Evolutionary conservation across 1,284 basidiomycete genomes (phyloP).

Genomic region (Malassezia nana): DNA sequence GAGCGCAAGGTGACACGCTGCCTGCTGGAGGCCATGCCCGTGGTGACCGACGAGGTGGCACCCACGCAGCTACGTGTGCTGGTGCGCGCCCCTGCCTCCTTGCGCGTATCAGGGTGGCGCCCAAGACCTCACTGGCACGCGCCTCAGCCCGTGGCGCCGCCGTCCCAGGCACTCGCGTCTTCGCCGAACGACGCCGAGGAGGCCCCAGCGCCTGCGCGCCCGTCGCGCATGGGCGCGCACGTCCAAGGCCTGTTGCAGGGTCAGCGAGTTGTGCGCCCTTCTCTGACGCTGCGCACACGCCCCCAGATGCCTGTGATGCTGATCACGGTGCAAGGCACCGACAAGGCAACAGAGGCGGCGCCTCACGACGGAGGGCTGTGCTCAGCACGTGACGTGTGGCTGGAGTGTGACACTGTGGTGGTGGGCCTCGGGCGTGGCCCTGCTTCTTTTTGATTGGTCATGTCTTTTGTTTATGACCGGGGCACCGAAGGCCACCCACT

Average conservation of each 20-base stretch:
- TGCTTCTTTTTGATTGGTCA: background rate
- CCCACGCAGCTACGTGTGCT: constrained; percentile 23
- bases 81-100: constrained; percentile 19
- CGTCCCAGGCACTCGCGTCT: background rate
- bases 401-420: constrained; percentile 26
- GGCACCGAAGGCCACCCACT: background rate
- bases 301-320: background rate
- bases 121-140: constrained; percentile 23
- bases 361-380: background rate
- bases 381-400: constrained; percentile 22
- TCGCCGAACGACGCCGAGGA: background rate
- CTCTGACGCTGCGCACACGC: background rate
- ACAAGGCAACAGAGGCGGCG: background rate
- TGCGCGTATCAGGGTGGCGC: constrained; percentile 27
- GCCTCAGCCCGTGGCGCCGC: constrained; percentile 7
- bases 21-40: constrained; percentile 11
- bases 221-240: background rate
- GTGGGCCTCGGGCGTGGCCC: constrained; percentile 19
- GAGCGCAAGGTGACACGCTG: constrained; percentile 24
- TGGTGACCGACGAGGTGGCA: constrained; percentile 11
- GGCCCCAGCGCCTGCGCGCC: background rate
- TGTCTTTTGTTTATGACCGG: background rate
- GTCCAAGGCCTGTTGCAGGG: background rate
- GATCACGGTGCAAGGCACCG: background rate
- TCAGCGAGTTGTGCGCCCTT: constrained; percentile 15